These are phyloP conservation scores for Apiospora hydei DNA, from an alignment of 2,329 filamentous ascomycete genomes.

Conservation along the genomic window DNA sequence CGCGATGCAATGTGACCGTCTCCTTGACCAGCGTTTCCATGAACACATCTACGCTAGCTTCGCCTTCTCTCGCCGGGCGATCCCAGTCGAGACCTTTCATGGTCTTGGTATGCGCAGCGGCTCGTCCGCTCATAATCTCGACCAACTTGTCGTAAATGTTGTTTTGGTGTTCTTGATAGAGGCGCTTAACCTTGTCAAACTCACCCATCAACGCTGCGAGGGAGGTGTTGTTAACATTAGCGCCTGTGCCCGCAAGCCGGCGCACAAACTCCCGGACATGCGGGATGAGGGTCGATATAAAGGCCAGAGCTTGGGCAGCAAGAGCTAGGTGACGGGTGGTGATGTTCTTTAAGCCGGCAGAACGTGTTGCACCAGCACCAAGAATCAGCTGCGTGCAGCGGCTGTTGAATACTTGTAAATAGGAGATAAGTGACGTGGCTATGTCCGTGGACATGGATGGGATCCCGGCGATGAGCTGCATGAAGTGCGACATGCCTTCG, in stretches of 20 bases:
- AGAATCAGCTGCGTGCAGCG: constrained; percentile 96
- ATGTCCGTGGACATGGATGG: constrained; percentile 90
- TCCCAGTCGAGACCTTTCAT: constrained; percentile 83
- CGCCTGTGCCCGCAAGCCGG: constrained; percentile 67
- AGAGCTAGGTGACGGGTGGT: constrained; percentile 94
- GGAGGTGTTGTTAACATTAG: constrained; percentile 49
- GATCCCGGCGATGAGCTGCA: constrained; percentile 83
- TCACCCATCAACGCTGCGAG: constrained; percentile 74
- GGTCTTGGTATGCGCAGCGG: constrained; percentile 74
- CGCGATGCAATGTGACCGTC: constrained; percentile 83
- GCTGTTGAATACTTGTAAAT: constrained; percentile 93
- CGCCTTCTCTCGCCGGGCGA: constrained; percentile 45
- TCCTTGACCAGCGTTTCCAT: constrained; percentile 91
- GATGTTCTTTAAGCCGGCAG: constrained; percentile 93
- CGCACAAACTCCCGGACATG: constrained; percentile 92
- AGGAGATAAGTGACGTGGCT: constrained; percentile 79
- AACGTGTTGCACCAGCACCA: constrained; percentile 87
- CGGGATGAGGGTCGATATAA: constrained; percentile 85
- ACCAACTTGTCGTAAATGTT: constrained; percentile 93
- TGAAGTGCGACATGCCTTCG: constrained; percentile 80
- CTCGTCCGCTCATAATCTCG: constrained; percentile 87
- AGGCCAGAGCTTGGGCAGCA: constrained; percentile 86
- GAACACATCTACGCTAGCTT: constrained; percentile 66
- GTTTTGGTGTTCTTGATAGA: constrained; percentile 88
- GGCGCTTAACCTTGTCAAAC: constrained; percentile 85